Evolutionary conservation across 2,329 filamentous ascomycete genomes (phyloP).

Genomic region (Aspergillus puulaauensis): DNA sequence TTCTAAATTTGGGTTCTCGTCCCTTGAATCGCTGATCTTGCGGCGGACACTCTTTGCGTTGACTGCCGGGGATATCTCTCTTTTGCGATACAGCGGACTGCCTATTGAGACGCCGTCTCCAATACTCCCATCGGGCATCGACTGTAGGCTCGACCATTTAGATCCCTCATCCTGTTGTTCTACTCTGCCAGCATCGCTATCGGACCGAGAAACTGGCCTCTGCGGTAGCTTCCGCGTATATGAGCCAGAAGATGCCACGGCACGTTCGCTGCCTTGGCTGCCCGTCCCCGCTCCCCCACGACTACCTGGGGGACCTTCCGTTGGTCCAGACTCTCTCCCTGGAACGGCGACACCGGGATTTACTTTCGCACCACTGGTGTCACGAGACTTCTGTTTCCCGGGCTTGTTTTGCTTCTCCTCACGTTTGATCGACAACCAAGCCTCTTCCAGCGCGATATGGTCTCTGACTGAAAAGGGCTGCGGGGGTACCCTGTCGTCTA

Average conservation of each 20-base stretch:
- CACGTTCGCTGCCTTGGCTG: slow-evolving; percentile 18
- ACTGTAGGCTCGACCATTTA: slow-evolving; percentile 20
- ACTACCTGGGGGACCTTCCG: slow-evolving; percentile 11
- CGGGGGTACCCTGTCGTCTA: slow-evolving; percentile 59
- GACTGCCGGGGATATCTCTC: slow-evolving; percentile 32
- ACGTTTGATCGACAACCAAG: slow-evolving; percentile 64
- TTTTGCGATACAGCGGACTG: slow-evolving; percentile 24
- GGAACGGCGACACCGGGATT: slow-evolving; percentile 28
- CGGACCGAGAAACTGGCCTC: slow-evolving; percentile 13
- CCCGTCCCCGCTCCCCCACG: slow-evolving; percentile 19
- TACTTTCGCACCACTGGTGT: slow-evolving; percentile 8
- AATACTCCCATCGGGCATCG: slow-evolving; percentile 17
- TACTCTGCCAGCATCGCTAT: slow-evolving; percentile 9
- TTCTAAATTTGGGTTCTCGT: slow-evolving; percentile 24
- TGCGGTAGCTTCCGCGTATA: slow-evolving; percentile 15
- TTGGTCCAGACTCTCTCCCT: slow-evolving; percentile 11
- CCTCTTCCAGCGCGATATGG: slow-evolving; percentile 74
- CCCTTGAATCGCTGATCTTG: slow-evolving; percentile 26
- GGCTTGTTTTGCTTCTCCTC: slow-evolving; percentile 13
- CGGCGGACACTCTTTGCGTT: slow-evolving; percentile 28
- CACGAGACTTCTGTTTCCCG: slow-evolving; percentile 6
- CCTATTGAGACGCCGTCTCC: slow-evolving; percentile 12
- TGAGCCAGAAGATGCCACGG: slow-evolving; percentile 14
- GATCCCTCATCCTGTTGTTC: slow-evolving; percentile 8
- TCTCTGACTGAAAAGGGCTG: slow-evolving; percentile 78